Base-by-base conservation (phyloP, 2,329 filamentous ascomycete genomes). In the Alternaria brassicicola region DNA sequence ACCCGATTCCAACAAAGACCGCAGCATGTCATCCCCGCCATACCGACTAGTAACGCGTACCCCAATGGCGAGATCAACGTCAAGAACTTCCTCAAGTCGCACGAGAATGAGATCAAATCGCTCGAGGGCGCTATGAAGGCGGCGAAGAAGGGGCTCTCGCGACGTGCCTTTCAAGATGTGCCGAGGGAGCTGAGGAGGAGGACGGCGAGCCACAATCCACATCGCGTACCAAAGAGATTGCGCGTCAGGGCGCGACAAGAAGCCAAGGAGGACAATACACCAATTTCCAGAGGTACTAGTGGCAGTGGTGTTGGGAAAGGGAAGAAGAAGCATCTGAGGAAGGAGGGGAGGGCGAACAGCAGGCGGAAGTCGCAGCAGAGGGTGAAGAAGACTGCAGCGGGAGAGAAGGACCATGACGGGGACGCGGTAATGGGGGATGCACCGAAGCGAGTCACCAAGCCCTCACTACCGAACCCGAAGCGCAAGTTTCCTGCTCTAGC, bases 191-290 rank as follows among this genome's bases (percentile, higher is more conserved):
- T 99, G 84, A 84, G 95, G 65, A 84, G 95, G 64, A 85, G 95
- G 68, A 97, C 94, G 0, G 95, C 94, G 19, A 97, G 93, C 76
- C 95, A 99, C 79, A 97, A 99, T 84, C 90, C 91, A 33, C 96
- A 94, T 79, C 86, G 90, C 62, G 89, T 99, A 15, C 95, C 95
- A 2, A 89, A 89, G 72, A 82, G 92, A 62, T 79, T 98, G 71
- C 85, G 90, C 55, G 80, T 79, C 36, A 85, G 90, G 65, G 93
- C 92, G 1, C 85, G 82, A 68, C 82, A 83, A 74, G 87, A 89
- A 83, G 96, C 97, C 88, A 82, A 82, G 15, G 91, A 96, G 55
- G 94, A 98, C 72, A 97, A 97, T 64, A 97, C 94, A 0, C 93
- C 95, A 0, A 90, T 87, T 0, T 88, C 93, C 6, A 89, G 88